Percentiles rank a stretch among this genome's conserved stretches.
Conservation (phyloP, 2,329 filamentous ascomycete species). For the Raffaelea ambrosiae region DNA sequence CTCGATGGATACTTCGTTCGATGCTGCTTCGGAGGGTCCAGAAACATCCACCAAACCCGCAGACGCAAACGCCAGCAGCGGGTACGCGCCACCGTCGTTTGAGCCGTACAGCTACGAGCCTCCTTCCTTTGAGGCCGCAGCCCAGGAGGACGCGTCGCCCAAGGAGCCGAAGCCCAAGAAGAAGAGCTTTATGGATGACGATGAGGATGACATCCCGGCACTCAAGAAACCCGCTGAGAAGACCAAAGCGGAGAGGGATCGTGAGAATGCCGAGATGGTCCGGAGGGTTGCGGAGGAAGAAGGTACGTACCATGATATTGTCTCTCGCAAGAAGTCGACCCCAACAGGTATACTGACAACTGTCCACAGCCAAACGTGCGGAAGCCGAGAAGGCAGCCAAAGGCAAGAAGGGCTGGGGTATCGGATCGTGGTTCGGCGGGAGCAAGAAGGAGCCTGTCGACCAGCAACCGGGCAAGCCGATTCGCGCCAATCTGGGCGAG, state of each 20-base stretch:
- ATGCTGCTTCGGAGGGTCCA: slow-evolving; percentile 7
- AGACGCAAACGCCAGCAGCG: slow-evolving; percentile 23
- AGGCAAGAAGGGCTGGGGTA: slow-evolving; percentile 66
- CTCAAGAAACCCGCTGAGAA: slow-evolving; percentile 45
- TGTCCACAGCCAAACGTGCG: slow-evolving; percentile 48
- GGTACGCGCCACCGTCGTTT: slow-evolving; percentile 55
- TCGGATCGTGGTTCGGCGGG: slow-evolving; percentile 74
- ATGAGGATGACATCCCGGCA: slow-evolving; percentile 66
- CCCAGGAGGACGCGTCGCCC: slow-evolving; percentile 40
- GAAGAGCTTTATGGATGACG: slow-evolving; percentile 74
- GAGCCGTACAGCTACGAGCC: slow-evolving; percentile 52
- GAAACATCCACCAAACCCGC: slow-evolving; percentile 15
- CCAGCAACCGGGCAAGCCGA: slow-evolving; percentile 55
- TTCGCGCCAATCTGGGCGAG: slow-evolving; percentile 89
- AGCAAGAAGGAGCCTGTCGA: slow-evolving; percentile 52
- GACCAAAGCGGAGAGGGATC: slow-evolving; percentile 59
- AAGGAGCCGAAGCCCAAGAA: slow-evolving; percentile 54
- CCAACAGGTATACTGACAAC: slow-evolving; percentile 6
- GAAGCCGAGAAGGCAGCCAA: slow-evolving; percentile 40
- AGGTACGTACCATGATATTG: slow-evolving; percentile 38
- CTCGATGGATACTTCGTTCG: slow-evolving; percentile 24
- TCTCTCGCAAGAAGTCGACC: neutral
- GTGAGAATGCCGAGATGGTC: slow-evolving; percentile 78
- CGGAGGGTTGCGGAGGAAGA: slow-evolving; percentile 72
- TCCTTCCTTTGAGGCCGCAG: slow-evolving; percentile 36